Base-by-base conservation (phyloP, 805 yeast species). In the Myxozyma neotropica region DNA sequence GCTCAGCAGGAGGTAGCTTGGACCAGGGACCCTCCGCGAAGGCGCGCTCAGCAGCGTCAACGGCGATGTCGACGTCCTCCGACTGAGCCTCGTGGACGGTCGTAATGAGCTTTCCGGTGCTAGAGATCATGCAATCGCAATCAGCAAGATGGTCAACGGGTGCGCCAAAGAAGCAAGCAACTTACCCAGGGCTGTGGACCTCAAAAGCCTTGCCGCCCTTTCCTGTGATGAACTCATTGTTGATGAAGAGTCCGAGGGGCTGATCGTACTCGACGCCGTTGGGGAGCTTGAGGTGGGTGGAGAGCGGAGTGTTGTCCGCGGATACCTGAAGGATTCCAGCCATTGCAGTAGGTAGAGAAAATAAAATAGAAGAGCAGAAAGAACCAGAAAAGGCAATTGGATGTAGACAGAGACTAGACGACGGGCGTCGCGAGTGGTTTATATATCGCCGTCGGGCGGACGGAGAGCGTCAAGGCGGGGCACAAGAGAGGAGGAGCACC, bases 61-160 rank as follows among this genome's bases (percentile, higher is more conserved):
- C 96, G 17, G 98, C 98, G 59, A 75, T 67, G 66, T 91, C 92
- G 39, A 91, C 86, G 73, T 91, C 97, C 54, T 81, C 93, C 53
- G 77, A 86, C 59, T 82, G 79, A 48, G 92, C 96, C 71, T 86
- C 92, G 72, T 87, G 85, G 53, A 88, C 84, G 52, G 80, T 80
- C 53, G 86, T 78, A 65, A 89, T 82, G 59, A 77, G 80, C 71
- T 87, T 86, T 74, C 88, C 76, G 40, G 74, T 73, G 54, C 73
- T 59, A 43, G 64, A 35, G n/a, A 33, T 29, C 49, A 31, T 24
- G 33, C 12, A 8, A 24, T n/a, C 4, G 10, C 21, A n/a, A 29
- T 8, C 44, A 33, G 31, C 38, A 13, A 12, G 12, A 10, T 31
- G 5, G 12, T 35, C 38, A 2, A 35, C 2, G 12, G 12, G 43